Evolutionary conservation across 2,329 filamentous ascomycete genomes (phyloP).

Genomic region (Trematosphaeria pertusa): DNA sequence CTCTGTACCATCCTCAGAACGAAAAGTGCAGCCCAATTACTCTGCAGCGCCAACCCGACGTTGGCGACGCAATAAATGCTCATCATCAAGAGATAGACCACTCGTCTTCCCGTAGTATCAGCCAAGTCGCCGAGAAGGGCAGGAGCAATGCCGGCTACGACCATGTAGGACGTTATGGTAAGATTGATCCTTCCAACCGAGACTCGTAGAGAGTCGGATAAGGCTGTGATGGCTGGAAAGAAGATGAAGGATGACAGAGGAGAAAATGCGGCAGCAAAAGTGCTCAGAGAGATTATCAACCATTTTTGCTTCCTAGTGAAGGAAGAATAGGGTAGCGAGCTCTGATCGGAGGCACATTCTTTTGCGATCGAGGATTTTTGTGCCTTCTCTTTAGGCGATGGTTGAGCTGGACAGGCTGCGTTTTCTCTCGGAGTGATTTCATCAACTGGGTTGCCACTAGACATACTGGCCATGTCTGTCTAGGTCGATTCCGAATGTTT

Average conservation of each 20-base stretch:
- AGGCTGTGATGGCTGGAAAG: slow-evolving; percentile 5
- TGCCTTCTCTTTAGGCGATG: no score
- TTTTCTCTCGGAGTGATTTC: no score
- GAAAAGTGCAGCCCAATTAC: slow-evolving; percentile 56
- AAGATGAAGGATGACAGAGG: slow-evolving; percentile 6
- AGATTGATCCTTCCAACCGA: slow-evolving; percentile 5
- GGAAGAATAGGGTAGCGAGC: neutral
- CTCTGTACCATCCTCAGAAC: slow-evolving; percentile 69
- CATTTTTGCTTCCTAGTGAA: neutral
- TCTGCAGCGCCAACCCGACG: slow-evolving; percentile 43
- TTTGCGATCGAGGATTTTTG: no score
- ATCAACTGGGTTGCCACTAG: no score
- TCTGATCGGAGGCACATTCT: no score
- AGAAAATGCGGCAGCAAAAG: neutral
- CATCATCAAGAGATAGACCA: slow-evolving; percentile 50
- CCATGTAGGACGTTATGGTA: slow-evolving; percentile 3
- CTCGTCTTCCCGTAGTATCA: slow-evolving; percentile 55
- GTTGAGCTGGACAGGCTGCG: no score
- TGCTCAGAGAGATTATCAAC: neutral
- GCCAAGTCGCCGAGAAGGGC: slow-evolving; percentile 27
- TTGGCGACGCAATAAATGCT: slow-evolving; percentile 43
- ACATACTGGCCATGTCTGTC: no score
- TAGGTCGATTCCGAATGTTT: no score
- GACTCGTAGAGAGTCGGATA: slow-evolving; percentile 4
- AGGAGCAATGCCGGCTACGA: slow-evolving; percentile 4